Evolutionary conservation across 805 yeast genomes (phyloP), one percentile per base, ranked within the genome.

Genomic region (Peterozyma toletana): DNA sequence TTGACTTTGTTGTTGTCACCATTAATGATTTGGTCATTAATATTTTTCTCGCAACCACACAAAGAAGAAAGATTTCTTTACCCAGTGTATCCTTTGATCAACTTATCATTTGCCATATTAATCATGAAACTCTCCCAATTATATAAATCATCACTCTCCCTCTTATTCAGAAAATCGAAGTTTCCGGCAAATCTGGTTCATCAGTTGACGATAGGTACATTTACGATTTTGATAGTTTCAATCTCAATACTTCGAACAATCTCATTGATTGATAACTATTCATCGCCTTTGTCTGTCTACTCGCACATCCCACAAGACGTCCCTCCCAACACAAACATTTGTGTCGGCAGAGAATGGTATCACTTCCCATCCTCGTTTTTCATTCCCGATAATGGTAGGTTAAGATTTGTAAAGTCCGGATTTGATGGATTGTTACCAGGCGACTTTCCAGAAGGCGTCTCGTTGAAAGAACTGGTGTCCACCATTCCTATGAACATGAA

Each of bases 281-380:
- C 77, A 30, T 86, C 95, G 0, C 95, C 96, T 5, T 62, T 88
- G 41, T 52, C 65, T 0, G 77, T 83, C 1, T 83, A 79, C 53
- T 52, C 64, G n/a, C 67, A 64, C 30, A 50, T 74, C 11, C 71
- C 73, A 27, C 45, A 48, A 2, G 16, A 52, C 2, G 48, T 51
- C 1, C 45, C 55, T 6, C 52, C 54, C 3, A 40, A 48, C 11
- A 65, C 63, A 33, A 83, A 78, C 50, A 83, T 91, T 0, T 91
- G 98, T 62, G 71, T 85, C n/a, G 97, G 96, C 2, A 74, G 96
- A 46, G 97, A 91, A 64, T 90, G 97, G 97, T 88, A 87, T 56
- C 85, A 91, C 56, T 90, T 68, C 62, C 96, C 98, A 9, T 80
- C 86, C 1, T 89, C 96, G 0, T 86, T 89, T 58, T 87, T 90